phyloP scores from a whole-genome alignment of 345 rosid species.

The Linum usitatissimum region DNA sequence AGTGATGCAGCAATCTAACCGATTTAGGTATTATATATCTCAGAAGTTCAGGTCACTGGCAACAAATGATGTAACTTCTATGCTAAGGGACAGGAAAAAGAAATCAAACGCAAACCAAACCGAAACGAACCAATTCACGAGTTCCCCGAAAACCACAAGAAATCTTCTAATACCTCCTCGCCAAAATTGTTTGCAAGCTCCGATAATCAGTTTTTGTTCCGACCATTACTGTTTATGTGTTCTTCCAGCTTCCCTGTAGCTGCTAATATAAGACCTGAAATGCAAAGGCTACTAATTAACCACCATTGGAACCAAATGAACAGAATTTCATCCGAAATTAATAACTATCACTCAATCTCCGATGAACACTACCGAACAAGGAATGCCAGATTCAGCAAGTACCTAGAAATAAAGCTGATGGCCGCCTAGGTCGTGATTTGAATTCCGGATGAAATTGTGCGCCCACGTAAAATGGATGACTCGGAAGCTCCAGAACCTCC shows the following conservation, averaged over 20 bases:
- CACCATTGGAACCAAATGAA: not conserved
- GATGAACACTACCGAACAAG: too few species aligned
- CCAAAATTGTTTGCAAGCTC: slow-evolving; percentile 6
- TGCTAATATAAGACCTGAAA: slow-evolving; percentile 70
- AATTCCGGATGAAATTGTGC: slow-evolving; percentile 30
- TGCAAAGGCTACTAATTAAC: slow-evolving; percentile 4
- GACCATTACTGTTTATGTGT: slow-evolving; percentile 29
- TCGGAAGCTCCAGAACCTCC: slow-evolving; percentile 30
- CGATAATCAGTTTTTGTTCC: slow-evolving; percentile 35
- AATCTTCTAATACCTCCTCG: not conserved
- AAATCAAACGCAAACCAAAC: not conserved
- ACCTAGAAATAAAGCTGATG: slow-evolving; percentile 26
- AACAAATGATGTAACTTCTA: not conserved
- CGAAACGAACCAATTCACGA: not conserved
- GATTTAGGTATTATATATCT: too few species aligned
- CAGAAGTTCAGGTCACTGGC: not conserved
- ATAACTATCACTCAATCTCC: not conserved
- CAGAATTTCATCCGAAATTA: not conserved
- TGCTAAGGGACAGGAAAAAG: not conserved
- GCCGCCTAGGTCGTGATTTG: slow-evolving; percentile 26
- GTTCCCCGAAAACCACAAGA: not conserved
- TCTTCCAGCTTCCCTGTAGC: slow-evolving; percentile 58
- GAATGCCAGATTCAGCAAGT: not conserved
- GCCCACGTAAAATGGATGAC: slow-evolving; percentile 22
- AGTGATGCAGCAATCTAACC: too few species aligned